phyloP scores from a whole-genome alignment of 192 early-diverging fungal species.

The Podila epicladia region DNA sequence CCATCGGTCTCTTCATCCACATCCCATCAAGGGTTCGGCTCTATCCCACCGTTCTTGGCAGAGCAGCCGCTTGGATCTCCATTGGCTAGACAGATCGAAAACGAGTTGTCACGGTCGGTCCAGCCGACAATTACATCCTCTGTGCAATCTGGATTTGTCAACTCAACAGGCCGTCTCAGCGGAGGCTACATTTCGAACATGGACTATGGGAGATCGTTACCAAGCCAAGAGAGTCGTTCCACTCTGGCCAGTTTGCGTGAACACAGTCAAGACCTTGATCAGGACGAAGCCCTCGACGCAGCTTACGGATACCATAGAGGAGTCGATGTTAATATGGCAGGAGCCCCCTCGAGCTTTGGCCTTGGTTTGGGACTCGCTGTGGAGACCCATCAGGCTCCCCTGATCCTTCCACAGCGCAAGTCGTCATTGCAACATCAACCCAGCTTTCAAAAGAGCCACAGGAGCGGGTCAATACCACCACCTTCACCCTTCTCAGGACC shows the following conservation, averaged over 20 bases:
- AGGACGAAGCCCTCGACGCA: background rate
- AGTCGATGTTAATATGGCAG: background rate
- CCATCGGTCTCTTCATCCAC: constrained; percentile 6
- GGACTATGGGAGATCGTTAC: background rate
- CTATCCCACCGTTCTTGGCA: constrained; percentile 21
- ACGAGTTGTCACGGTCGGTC: constrained; percentile 9
- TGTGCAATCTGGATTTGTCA: background rate
- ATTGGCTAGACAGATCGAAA: constrained; percentile 35
- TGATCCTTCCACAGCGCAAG: background rate
- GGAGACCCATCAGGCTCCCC: background rate
- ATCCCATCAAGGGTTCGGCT: background rate
- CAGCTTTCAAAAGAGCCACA: no score
- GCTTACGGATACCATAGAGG: constrained; percentile 4
- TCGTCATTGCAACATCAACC: background rate
- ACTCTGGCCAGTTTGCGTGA: constrained; percentile 4
- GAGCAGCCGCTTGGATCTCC: constrained; percentile 39
- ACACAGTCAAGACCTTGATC: background rate
- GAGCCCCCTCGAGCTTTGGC: background rate
- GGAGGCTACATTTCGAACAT: background rate
- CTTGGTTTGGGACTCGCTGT: background rate
- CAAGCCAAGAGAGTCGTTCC: constrained; percentile 8
- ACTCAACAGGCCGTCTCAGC: background rate
- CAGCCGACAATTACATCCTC: background rate
- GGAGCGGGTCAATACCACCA: no score
- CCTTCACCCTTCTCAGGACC: background rate